phyloP scores from a whole-genome alignment of 345 rosid species.

The Populus tremula region DNA sequence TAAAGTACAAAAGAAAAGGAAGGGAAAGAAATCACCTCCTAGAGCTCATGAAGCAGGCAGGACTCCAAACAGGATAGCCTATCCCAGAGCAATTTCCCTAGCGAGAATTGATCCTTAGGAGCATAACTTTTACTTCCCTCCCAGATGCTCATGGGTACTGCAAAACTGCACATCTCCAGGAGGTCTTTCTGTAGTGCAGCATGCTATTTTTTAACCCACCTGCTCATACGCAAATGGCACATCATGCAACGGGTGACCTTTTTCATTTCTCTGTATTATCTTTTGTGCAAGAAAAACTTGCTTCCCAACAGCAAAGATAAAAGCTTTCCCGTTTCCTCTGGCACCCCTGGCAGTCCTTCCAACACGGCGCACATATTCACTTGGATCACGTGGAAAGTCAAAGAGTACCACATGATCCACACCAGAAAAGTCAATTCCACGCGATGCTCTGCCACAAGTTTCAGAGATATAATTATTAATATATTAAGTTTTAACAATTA shows the following conservation, averaged over 20 bases:
- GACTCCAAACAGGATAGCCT: background rate
- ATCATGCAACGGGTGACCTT: constrained; percentile 88
- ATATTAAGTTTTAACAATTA: background rate
- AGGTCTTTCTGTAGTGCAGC: no score
- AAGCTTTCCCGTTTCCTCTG: constrained; percentile 81
- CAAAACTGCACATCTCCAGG: no score
- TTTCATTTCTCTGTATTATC: constrained; percentile 71
- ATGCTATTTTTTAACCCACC: constrained; percentile 13
- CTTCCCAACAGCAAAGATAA: constrained; percentile 82
- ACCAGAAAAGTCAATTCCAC: constrained; percentile 77
- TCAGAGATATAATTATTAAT: constrained; percentile 4
- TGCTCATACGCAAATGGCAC: constrained; percentile 79
- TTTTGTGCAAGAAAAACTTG: constrained; percentile 70
- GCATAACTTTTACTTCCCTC: no score
- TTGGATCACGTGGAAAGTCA: constrained; percentile 87
- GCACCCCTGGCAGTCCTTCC: constrained; percentile 98
- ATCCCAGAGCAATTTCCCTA: background rate
- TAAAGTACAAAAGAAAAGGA: no score
- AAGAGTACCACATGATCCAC: constrained; percentile 86
- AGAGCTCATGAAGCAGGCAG: no score
- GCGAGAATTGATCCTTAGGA: background rate
- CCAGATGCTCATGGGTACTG: no score
- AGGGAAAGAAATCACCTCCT: no score
- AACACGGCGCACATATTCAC: constrained; percentile 89
- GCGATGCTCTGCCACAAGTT: constrained; percentile 64